Base-by-base conservation (phyloP, 257 asterid species). In the Datura wrightii region DNA sequence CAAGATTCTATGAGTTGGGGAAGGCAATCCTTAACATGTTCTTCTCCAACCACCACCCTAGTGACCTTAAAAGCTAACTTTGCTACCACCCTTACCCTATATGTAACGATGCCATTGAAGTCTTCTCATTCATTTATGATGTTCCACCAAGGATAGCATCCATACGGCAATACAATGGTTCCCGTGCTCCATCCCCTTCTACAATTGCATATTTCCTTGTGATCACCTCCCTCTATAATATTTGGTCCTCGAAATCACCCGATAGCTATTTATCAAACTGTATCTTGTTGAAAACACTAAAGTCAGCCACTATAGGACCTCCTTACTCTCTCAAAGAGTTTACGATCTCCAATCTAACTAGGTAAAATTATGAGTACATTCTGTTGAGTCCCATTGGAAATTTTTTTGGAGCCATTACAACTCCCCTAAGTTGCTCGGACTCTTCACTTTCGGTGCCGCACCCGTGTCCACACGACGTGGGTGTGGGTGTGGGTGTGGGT, bases 31-130 rank as follows among this genome's bases (percentile, higher is more conserved):
- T 11, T 63, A 11, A 34, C 44, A 63, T 63, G 71, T 31, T 63
- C 44, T 24, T 31, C 42, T 63, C 71, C 44, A 63, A 31, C 41
- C 71, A 63, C 71, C 37, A 63, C 42, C 71, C 71, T 63, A 63
- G 44, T 63, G 42, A 34, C 71, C 70, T 62, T 31, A 62, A 62
- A 59, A 24, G 70, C 39, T 31, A 62, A 62, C 41, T 62, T 62
- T 10, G 16, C 70, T 62, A 19, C 70, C 70, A 62, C 70, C 70
- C 41, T 62, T 62, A 31, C 69, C 69, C 36, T 19, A 24, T 24
- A 60, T 60, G 69, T 62, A 62, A 62, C 50, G 50, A 46, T 41
- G 18, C 39, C 1, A 31, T 36, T 62, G 8, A 62, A 31, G 39
- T 24, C 69, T 60, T 4, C 69, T 60, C 69, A 60, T 60, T 60